A percentile compares a stretch with the other conserved stretches of the same genome.
phyloP scores from a whole-genome alignment of 73 alveolate species.

The Paramecium octaurelia region DNA sequence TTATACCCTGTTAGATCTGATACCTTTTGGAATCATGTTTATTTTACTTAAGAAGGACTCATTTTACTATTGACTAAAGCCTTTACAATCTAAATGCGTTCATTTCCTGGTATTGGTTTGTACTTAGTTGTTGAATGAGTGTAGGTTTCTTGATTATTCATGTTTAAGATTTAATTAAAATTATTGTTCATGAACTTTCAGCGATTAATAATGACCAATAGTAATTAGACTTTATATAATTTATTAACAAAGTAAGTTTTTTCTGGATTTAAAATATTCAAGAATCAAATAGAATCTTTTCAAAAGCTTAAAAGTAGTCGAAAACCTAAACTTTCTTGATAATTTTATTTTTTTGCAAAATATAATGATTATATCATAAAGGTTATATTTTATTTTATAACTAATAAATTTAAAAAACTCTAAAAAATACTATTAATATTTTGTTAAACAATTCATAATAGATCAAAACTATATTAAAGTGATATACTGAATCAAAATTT shows the following conservation, averaged over 20 bases:
- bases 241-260: background rate
- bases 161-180: background rate
- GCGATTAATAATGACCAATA: background rate
- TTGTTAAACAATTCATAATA: background rate
- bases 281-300: background rate
- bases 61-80: background rate
- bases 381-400: background rate
- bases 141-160: background rate
- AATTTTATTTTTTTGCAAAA: background rate
- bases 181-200: background rate
- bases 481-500: conserved; percentile 1
- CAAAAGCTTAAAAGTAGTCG: background rate
- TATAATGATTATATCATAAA: background rate
- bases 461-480: background rate
- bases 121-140: background rate
- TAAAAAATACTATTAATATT: background rate
- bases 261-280: background rate
- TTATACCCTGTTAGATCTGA: conserved; percentile 19
- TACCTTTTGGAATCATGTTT: background rate
- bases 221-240: background rate
- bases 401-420: background rate
- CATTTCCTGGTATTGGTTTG: background rate
- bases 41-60: background rate
- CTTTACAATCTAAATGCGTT: background rate
- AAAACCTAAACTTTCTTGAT: background rate